Conservation (phyloP, 768 basidiomycete genomes). For the Exsudoporus frostii region DNA sequence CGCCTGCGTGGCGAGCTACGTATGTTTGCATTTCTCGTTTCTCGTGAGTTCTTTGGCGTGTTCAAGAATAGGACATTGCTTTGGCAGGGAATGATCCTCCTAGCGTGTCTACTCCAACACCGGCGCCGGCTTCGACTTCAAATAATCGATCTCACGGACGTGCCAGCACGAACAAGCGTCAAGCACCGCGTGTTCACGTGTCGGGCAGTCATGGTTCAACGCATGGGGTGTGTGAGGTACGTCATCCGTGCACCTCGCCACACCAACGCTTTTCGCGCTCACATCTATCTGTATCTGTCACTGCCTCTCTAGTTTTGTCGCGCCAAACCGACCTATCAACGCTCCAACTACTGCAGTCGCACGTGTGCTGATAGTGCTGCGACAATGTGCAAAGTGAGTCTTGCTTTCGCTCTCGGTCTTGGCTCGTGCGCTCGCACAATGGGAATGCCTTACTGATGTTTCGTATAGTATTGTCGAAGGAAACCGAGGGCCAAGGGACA, state of each 20-base stretch:
- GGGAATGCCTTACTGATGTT: background rate
- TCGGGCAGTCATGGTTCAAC: constrained; percentile 3
- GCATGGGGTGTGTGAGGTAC: constrained; percentile 24
- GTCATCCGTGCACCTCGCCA: background rate
- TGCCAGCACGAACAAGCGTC: background rate
- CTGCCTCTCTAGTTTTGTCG: constrained; percentile 45
- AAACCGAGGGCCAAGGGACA: constrained; percentile 14
- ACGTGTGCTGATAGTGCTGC: constrained; percentile 50
- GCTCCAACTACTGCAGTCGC: constrained; percentile 59
- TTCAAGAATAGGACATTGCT: background rate
- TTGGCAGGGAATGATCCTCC: constrained; percentile 11
- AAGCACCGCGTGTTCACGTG: constrained; percentile 7
- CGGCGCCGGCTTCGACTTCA: background rate
- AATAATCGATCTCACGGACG: constrained; percentile 3
- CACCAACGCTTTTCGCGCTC: background rate
- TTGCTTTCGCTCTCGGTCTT: background rate
- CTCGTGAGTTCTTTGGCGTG: background rate
- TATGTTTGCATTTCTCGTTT: constrained; percentile 10
- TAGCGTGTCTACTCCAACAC: background rate
- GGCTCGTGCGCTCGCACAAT: background rate
- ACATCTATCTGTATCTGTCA: background rate
- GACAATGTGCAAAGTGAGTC: constrained; percentile 23
- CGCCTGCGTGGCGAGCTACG: constrained; percentile 57
- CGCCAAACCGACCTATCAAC: constrained; percentile 52
- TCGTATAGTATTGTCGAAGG: constrained; percentile 21